Evolutionary conservation across 352 stramenopile species (phyloP), one percentile per base, ranked within the genome.

Genomic region (Aphanomyces cochlioides): DNA sequence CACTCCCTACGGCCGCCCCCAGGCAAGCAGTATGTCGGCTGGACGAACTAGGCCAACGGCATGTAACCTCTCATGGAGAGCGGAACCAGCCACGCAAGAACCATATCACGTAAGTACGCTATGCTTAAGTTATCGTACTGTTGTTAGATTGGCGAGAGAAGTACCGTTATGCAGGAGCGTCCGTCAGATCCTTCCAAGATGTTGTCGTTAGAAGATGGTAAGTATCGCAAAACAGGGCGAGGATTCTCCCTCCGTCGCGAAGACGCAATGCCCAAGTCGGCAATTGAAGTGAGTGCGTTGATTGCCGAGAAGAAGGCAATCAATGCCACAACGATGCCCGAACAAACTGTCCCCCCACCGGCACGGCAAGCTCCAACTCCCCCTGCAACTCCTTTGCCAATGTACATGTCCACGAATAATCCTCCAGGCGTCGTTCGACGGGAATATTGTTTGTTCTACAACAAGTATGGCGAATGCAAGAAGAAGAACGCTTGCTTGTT

Each of bases 381-480:
- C 45, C 76, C 28, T 28, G 78, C 78, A 13, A 82, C 77, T 13
- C 54, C 79, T 15, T 75, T 82, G 53, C 56, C 67, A n/a, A 60
- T 64, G 10, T 73, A 75, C 37, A 81, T 78, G 21, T 38, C 56
- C 3, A 68, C 73, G 1, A 75, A 76, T 47, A 53, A 81, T 37
- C 54, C 48, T 7, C 7, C 41, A 12, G 54, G 37, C 8, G 15
- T n/a, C 5, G 10, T 50, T 39, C 84, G 86, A 34, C 92, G 83
- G 7, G 84, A 90, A 65, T 88, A 92, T 67, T 94, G 86, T 66
- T 80, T 77, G 13, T 94, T 91, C 72, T 94, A 87, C 78, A 92
- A 90, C 66, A 81, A 85, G 41, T 92, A 90, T 56, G 86, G 86
- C 10, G 90, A 83, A 60, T 94, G 86, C 75, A 94, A 90, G 64